Percentiles rank a stretch among this genome's conserved stretches.
phyloP scores from a whole-genome alignment of 805 yeast genomes.

The Candida nanaspora region DNA sequence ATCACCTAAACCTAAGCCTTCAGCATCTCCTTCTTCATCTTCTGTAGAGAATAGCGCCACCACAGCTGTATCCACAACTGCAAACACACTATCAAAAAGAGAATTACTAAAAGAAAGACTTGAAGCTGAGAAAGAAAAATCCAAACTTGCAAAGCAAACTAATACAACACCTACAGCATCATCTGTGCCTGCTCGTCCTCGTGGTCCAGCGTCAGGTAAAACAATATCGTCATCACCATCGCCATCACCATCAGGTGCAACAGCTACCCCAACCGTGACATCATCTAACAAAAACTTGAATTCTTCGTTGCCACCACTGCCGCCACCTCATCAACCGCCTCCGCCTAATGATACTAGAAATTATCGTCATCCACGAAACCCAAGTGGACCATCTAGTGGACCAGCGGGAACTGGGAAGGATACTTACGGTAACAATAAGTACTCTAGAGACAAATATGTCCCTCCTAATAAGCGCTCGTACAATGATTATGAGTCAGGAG shows the following conservation, averaged over 20 bases:
- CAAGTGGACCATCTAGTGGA: neutral
- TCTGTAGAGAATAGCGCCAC: no score
- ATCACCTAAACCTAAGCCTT: no score
- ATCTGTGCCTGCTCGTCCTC: neutral
- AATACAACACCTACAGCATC: neutral
- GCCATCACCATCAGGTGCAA: slow-evolving; percentile 2
- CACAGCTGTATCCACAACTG: no score
- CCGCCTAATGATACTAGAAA: neutral
- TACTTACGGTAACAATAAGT: neutral
- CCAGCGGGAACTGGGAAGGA: neutral
- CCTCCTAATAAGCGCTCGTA: neutral
- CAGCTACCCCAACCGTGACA: slow-evolving; percentile 1
- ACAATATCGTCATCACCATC: no score
- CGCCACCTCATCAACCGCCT: slow-evolving; percentile 11
- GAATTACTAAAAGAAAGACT: neutral
- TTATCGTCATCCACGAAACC: neutral
- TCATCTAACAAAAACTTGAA: neutral
- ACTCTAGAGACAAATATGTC: neutral
- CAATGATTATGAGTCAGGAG: no score
- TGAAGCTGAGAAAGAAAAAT: neutral
- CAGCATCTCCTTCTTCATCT: no score
- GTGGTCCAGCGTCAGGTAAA: no score
- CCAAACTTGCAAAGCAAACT: slow-evolving; percentile 1
- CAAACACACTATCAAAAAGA: neutral
- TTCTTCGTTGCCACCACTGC: slow-evolving; percentile 7